Conservation (phyloP, 2,329 filamentous ascomycete species). For the Fusarium longipes region DNA sequence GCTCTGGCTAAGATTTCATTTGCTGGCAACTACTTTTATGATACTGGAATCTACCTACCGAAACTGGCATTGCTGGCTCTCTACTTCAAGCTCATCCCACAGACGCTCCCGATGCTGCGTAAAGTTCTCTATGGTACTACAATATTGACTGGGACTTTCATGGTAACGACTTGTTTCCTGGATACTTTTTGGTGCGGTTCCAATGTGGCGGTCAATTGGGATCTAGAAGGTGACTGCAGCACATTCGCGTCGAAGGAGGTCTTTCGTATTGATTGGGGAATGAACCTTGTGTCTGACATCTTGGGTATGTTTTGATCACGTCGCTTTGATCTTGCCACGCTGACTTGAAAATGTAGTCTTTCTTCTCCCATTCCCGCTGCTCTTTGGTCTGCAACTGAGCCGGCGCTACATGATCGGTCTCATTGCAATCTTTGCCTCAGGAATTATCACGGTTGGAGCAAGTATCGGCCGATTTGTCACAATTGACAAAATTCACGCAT, state of each 20-base stretch:
- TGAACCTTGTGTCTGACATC: slow-evolving; percentile 43
- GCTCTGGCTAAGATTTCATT: slow-evolving; percentile 45
- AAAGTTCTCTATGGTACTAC: slow-evolving; percentile 39
- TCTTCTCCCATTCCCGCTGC: slow-evolving; percentile 30
- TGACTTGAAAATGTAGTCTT: slow-evolving; percentile 20
- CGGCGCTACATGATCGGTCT: slow-evolving; percentile 33
- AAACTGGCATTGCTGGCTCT: slow-evolving; percentile 47
- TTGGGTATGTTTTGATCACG: slow-evolving; percentile 7
- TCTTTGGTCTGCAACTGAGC: slow-evolving; percentile 29
- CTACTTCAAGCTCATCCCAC: slow-evolving; percentile 46
- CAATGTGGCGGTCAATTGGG: slow-evolving; percentile 46
- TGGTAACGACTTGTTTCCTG: slow-evolving; percentile 42
- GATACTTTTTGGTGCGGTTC: slow-evolving; percentile 50
- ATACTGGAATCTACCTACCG: slow-evolving; percentile 48
- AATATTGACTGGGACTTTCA: slow-evolving; percentile 40
- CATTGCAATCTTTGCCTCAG: slow-evolving; percentile 32
- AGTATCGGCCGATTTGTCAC: slow-evolving; percentile 37
- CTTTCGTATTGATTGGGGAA: slow-evolving; percentile 46
- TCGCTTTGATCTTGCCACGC: neutral
- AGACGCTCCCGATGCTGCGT: slow-evolving; percentile 42
- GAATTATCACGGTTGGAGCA: slow-evolving; percentile 35
- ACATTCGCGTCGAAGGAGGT: slow-evolving; percentile 44
- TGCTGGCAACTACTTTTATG: slow-evolving; percentile 50
- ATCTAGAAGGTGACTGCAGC: slow-evolving; percentile 39
- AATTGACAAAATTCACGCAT: slow-evolving; percentile 37